These are phyloP conservation scores for Centaurea solstitialis DNA, from an alignment of 129 eudicot species.

Conservation along the genomic window DNA sequence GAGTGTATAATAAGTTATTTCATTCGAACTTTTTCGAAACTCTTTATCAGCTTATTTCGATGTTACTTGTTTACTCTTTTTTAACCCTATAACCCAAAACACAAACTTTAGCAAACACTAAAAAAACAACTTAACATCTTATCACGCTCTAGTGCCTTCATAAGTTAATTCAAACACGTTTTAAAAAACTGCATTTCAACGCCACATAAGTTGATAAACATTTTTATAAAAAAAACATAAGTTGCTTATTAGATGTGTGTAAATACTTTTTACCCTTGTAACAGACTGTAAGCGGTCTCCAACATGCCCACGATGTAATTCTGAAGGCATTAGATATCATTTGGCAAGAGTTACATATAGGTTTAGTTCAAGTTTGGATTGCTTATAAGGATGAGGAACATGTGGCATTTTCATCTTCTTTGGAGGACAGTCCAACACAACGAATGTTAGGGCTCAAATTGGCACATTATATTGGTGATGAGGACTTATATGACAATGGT, in stretches of 20 bases:
- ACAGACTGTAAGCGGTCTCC: neutral
- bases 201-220: too few relatives aligned
- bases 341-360: neutral
- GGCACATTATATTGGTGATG: neutral
- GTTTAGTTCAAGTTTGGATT: neutral
- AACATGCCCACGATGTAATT: neutral
- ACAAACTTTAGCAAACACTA: too few relatives aligned
- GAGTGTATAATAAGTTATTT: too few relatives aligned
- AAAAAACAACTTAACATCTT: too few relatives aligned
- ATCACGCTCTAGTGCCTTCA: too few relatives aligned
- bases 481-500: neutral
- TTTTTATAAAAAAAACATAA: neutral
- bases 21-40: too few relatives aligned
- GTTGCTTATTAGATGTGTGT: neutral
- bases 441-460: neutral
- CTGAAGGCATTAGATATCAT: neutral
- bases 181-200: too few relatives aligned
- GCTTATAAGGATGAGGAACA: neutral
- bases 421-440: constrained; percentile 2
- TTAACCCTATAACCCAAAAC: too few relatives aligned
- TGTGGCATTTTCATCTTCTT: neutral
- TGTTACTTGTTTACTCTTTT: too few relatives aligned
- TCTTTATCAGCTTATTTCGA: too few relatives aligned
- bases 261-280: neutral
- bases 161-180: too few relatives aligned